Evolutionary conservation across 306 rosid species (phyloP).

Genomic region (Casuarina cunninghamiana): DNA sequence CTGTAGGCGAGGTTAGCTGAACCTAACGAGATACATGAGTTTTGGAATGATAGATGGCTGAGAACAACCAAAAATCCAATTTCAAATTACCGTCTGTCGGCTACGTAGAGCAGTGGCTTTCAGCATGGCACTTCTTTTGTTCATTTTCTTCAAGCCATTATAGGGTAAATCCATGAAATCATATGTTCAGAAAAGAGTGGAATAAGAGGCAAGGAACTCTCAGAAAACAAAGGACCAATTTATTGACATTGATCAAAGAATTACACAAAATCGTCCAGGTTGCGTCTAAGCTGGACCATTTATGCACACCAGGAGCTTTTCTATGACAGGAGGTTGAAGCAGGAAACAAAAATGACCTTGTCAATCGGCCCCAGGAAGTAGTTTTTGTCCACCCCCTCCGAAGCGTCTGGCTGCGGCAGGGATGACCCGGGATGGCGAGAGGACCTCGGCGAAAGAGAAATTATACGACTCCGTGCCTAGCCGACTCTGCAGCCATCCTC

Average conservation of each 20-base stretch:
- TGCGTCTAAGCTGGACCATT: conserved; percentile 10
- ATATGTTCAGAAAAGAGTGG: background rate
- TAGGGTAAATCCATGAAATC: background rate
- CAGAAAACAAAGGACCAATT: background rate
- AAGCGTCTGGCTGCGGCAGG: conserved; percentile 56
- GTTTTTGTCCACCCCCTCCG: conserved; percentile 61
- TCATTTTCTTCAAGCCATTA: no score
- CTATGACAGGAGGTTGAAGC: conserved; percentile 11
- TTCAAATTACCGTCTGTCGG: background rate
- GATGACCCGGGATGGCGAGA: conserved; percentile 82
- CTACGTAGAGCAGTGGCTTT: background rate
- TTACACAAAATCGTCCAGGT: conserved; percentile 3
- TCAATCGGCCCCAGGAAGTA: conserved; percentile 77
- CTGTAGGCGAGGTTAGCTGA: no score
- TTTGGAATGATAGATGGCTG: no score
- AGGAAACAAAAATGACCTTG: background rate
- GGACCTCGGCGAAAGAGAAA: conserved; percentile 70
- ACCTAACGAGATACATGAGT: no score
- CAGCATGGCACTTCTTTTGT: background rate
- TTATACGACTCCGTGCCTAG: conserved; percentile 80
- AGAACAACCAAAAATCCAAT: no score
- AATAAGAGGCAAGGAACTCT: background rate
- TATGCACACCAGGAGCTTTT: conserved; percentile 28
- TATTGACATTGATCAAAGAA: conserved; percentile 22
- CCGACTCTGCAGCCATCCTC: conserved; percentile 93